A percentile compares a stretch with the other conserved stretches of the same genome.
Conservation (phyloP, 352 stramenopile species). For the Globisporangium spinosum region DNA sequence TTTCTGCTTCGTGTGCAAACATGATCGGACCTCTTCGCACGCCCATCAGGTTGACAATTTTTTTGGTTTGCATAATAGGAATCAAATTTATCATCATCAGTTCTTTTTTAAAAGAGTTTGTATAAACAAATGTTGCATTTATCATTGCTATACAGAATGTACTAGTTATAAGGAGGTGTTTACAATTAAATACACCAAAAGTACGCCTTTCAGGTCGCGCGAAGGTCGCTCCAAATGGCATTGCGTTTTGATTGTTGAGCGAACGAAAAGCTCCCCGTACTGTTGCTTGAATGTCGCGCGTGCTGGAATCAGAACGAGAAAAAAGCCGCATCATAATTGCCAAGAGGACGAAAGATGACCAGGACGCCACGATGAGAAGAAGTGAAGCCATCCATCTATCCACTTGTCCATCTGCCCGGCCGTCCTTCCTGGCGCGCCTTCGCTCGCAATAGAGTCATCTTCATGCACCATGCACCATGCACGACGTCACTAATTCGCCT, state of each 20-base stretch:
- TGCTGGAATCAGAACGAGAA: not conserved
- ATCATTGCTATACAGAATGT: too few species aligned
- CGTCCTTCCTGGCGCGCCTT: not conserved
- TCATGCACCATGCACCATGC: not conserved
- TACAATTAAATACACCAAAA: too few species aligned
- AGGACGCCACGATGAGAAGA: not conserved
- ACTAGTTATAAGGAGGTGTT: not conserved
- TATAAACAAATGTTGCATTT: too few species aligned
- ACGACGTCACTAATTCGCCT: not conserved
- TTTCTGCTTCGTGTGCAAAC: not conserved
- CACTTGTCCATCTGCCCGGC: not conserved
- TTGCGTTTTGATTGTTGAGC: not conserved
- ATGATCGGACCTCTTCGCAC: not conserved
- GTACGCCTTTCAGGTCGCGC: not conserved
- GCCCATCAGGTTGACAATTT: too few species aligned
- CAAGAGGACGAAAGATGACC: conserved; percentile 2
- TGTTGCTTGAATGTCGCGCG: conserved; percentile 5
- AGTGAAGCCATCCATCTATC: not conserved
- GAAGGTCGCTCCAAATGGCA: not conserved
- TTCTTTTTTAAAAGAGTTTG: too few species aligned
- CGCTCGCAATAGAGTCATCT: not conserved
- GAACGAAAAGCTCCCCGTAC: not conserved
- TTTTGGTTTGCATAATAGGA: not conserved
- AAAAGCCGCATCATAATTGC: not conserved
- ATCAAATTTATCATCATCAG: too few species aligned